These are phyloP conservation scores for Cyberlindnera mycetangii DNA, from an alignment of 805 yeast species.

Conservation along the genomic window DNA sequence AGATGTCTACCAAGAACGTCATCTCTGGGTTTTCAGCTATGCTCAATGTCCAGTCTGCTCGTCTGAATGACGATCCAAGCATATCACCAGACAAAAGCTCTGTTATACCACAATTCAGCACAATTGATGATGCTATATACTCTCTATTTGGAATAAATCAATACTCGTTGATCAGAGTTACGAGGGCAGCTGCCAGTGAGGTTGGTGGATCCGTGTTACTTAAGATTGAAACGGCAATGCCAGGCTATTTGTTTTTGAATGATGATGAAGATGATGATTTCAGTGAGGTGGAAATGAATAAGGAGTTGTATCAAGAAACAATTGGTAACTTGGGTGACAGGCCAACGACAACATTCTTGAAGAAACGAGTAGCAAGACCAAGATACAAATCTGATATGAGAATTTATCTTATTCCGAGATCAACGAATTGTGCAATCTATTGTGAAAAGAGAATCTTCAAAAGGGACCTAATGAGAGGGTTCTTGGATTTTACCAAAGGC, in stretches of 20 bases:
- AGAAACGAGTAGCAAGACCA: slow-evolving; percentile 58
- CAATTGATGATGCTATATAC: slow-evolving; percentile 45
- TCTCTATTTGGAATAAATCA: slow-evolving; percentile 39
- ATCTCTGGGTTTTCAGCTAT: slow-evolving; percentile 24
- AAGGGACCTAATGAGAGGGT: slow-evolving; percentile 49
- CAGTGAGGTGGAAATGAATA: slow-evolving; percentile 18
- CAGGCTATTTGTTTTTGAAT: slow-evolving; percentile 47
- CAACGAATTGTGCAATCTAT: slow-evolving; percentile 39
- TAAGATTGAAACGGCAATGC: slow-evolving; percentile 52
- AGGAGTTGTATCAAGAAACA: slow-evolving; percentile 19
- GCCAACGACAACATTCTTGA: slow-evolving; percentile 48
- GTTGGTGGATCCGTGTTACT: slow-evolving; percentile 49
- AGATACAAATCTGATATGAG: slow-evolving; percentile 62
- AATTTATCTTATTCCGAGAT: slow-evolving; percentile 50
- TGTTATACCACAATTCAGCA: slow-evolving; percentile 33
- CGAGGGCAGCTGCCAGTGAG: slow-evolving; percentile 53
- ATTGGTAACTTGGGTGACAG: slow-evolving; percentile 36
- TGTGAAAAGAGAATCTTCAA: slow-evolving; percentile 48
- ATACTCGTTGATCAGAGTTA: slow-evolving; percentile 47
- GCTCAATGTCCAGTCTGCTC: slow-evolving; percentile 21
- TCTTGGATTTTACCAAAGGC: slow-evolving; percentile 35
- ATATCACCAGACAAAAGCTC: slow-evolving; percentile 1
- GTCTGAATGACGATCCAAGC: slow-evolving; percentile 28
- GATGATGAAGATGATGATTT: slow-evolving; percentile 42
- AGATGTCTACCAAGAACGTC: slow-evolving; percentile 22